These are phyloP conservation scores for Cladosporium sp. DNA, from an alignment of 2,329 filamentous ascomycete species.

Conservation along the genomic window DNA sequence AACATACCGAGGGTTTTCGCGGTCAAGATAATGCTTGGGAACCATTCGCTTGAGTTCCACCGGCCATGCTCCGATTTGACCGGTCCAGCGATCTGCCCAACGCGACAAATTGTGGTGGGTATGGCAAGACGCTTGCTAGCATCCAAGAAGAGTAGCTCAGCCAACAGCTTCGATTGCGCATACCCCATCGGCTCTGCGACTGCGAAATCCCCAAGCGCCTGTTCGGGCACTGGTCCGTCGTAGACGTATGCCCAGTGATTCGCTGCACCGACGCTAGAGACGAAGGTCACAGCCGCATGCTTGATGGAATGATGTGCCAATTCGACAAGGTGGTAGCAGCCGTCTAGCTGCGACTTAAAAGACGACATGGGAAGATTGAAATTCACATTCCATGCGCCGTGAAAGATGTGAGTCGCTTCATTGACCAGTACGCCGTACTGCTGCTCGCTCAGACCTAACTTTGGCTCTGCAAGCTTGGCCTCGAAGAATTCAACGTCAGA, in stretches of 20 bases:
- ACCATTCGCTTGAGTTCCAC: conserved; percentile 43
- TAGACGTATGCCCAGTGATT: conserved; percentile 5
- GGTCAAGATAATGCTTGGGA: conserved; percentile 40
- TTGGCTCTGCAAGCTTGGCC: conserved; percentile 22
- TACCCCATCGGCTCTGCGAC: conserved; percentile 6
- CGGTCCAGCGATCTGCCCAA: conserved; percentile 27
- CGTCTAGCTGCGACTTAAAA: conserved; percentile 21
- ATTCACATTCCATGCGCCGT: conserved; percentile 37
- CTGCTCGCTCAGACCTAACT: conserved; percentile 22
- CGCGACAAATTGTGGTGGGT: conserved; percentile 21
- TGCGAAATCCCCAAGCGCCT: neutral
- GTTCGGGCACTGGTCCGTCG: conserved; percentile 9
- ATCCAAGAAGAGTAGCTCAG: neutral
- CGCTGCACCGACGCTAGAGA: conserved; percentile 4
- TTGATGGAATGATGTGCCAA: conserved; percentile 20
- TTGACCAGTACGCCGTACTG: conserved; percentile 19
- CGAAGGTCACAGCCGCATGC: neutral
- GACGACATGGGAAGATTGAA: conserved; percentile 33
- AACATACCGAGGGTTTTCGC: conserved; percentile 36
- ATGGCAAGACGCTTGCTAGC: conserved; percentile 1
- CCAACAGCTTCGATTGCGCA: conserved; percentile 6
- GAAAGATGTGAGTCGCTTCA: conserved; percentile 27
- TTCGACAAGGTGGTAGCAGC: neutral
- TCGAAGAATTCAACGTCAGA: conserved; percentile 24
- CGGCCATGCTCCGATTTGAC: conserved; percentile 22